Conservation (phyloP, 495 filamentous ascomycete genomes). For the Elasticomyces elasticus region DNA sequence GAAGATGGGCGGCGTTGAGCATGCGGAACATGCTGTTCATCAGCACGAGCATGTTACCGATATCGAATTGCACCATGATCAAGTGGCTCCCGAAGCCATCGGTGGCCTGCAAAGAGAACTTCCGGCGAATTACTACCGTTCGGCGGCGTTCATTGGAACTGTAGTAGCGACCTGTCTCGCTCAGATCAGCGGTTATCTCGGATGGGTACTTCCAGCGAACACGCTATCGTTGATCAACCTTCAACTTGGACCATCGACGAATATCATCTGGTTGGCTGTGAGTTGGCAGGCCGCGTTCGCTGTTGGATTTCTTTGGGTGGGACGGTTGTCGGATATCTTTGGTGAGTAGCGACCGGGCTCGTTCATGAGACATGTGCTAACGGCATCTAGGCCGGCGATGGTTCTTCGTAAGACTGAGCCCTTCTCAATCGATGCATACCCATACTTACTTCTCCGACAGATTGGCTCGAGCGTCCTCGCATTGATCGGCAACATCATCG, state of each 20-base stretch:
- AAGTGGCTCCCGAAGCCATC: constrained; percentile 15
- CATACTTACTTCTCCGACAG: background rate
- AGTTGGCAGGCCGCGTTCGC: constrained; percentile 23
- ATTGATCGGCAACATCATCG: constrained; percentile 26
- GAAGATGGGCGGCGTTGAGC: no score
- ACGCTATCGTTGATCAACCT: constrained; percentile 25
- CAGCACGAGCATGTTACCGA: background rate
- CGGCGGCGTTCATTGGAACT: constrained; percentile 25
- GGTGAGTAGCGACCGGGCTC: background rate
- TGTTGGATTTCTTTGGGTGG: constrained; percentile 25
- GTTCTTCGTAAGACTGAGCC: constrained; percentile 18
- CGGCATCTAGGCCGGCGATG: constrained; percentile 21
- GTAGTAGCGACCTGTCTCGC: constrained; percentile 20
- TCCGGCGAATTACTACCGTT: constrained; percentile 25
- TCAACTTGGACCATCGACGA: constrained; percentile 22
- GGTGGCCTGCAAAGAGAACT: constrained; percentile 23
- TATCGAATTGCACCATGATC: constrained; percentile 8
- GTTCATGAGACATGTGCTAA: background rate
- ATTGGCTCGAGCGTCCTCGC: constrained; percentile 15
- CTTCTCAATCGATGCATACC: background rate
- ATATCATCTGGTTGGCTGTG: constrained; percentile 23
- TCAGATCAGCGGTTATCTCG: constrained; percentile 26
- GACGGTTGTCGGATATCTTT: constrained; percentile 29
- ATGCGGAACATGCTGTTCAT: background rate
- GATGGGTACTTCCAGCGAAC: constrained; percentile 28